phyloP scores from a whole-genome alignment of 192 early-diverging fungal genomes.

The Powellomyces hirtus region DNA sequence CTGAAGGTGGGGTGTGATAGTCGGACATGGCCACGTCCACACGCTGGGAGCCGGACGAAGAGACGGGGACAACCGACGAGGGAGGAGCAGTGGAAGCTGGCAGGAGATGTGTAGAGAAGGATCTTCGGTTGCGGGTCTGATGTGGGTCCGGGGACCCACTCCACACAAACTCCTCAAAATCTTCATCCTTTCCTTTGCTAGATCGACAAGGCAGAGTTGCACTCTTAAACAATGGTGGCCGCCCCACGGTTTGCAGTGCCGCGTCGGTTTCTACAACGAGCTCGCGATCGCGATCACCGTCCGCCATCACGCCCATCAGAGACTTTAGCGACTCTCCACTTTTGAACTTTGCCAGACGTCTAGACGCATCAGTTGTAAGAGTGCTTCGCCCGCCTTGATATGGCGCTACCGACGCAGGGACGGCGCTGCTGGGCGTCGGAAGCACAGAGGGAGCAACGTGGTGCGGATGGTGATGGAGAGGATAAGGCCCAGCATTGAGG shows the following conservation, averaged over 20 bases:
- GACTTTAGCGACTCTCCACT: slow-evolving; percentile 4
- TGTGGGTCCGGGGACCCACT: slow-evolving; percentile 19
- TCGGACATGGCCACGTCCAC: background rate
- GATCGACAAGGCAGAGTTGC: background rate
- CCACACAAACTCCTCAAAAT: slow-evolving; percentile 22
- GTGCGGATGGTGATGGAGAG: background rate
- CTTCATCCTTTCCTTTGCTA: background rate
- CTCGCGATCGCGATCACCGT: slow-evolving; percentile 15
- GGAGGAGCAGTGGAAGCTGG: slow-evolving; percentile 13
- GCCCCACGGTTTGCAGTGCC: background rate
- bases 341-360: background rate
- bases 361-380: background rate
- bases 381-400: background rate
- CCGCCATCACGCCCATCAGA: background rate
- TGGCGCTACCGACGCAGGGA: background rate
- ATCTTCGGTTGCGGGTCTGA: background rate
- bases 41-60: background rate
- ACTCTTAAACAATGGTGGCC: slow-evolving; percentile 19
- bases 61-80: background rate
- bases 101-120: slow-evolving; percentile 15
- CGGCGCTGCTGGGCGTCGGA: background rate
- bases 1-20: background rate
- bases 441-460: background rate
- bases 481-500: slow-evolving; percentile 2
- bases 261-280: slow-evolving; percentile 21